Evolutionary conservation across 2,329 filamentous ascomycete species (phyloP), one percentile per base, ranked within the genome.

Genomic region (Aspergillus pseudonomiae): DNA sequence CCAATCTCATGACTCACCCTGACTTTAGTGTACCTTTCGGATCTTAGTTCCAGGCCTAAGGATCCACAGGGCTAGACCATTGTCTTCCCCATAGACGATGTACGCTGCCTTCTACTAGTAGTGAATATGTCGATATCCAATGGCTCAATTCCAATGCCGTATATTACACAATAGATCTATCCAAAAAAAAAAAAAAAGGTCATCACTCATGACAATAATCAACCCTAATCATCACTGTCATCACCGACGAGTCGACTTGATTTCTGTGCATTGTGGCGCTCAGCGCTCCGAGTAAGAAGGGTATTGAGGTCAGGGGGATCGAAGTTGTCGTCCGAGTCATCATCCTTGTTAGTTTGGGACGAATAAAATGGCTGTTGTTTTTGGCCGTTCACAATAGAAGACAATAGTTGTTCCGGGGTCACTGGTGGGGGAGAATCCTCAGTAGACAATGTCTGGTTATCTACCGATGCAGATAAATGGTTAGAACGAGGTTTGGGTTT

Each of bases 221-320:
- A 52, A 57, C 60, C 58, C 57, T 66, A 67, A 52, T 67, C 70
- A 62, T 76, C 73, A 62, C 67, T 74, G 41, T 77, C 74, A 60
- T 76, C 72, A 64, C 73, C 57, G 30, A 74, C 64, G 36, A 64
- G 59, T n/a, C 63, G 67, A 30, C 58, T 70, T 63, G 62, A 66
- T 61, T 66, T 70, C 61, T 61, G 66, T 21, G 59, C 54, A 58
- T 64, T 50, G 52, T 65, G 68, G 14, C 59, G 46, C 50, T 71
- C 67, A 26, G 63, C 34, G 24, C 60, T 64, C 28, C 67, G 62
- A 55, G 62, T 63, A 50, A 73, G 61, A 26, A 77, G 67, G n/a
- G 70, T 67, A 24, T 67, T 67, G 12, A 74, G 63, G 59, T 77
- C 71, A 32, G 71, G 73, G 32, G 74, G 63, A 28, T 75, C 71